phyloP scores from a whole-genome alignment of 768 basidiomycete genomes.

The Serendipita sp. region DNA sequence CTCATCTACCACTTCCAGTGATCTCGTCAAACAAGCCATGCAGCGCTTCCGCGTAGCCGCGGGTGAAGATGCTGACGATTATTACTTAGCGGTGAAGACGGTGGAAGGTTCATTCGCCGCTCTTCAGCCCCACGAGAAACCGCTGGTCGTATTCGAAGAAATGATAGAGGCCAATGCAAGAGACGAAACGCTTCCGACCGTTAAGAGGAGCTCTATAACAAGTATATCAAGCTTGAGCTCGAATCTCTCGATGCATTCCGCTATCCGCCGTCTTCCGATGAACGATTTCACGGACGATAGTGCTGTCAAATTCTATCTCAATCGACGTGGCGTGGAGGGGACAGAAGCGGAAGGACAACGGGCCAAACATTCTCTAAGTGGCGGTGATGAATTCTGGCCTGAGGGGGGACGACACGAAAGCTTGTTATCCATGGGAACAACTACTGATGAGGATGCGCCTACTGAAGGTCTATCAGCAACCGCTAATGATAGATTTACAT shows the following conservation, averaged over 20 bases:
- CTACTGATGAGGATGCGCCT: neutral
- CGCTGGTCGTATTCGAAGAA: slow-evolving; percentile 77
- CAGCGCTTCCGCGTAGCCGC: slow-evolving; percentile 78
- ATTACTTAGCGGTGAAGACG: slow-evolving; percentile 75
- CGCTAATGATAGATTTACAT: slow-evolving; percentile 56
- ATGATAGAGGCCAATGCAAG: slow-evolving; percentile 58
- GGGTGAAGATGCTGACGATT: slow-evolving; percentile 44
- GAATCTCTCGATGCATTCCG: slow-evolving; percentile 86
- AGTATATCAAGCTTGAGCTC: slow-evolving; percentile 89
- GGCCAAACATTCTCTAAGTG: neutral
- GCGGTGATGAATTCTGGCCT: slow-evolving; percentile 9
- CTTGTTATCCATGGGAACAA: slow-evolving; percentile 1
- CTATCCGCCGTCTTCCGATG: slow-evolving; percentile 87
- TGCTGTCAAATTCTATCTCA: slow-evolving; percentile 90
- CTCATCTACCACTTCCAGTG: slow-evolving; percentile 62
- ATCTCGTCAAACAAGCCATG: slow-evolving; percentile 80
- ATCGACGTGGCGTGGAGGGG: slow-evolving; percentile 33
- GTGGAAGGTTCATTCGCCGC: slow-evolving; percentile 74
- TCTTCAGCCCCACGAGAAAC: slow-evolving; percentile 47
- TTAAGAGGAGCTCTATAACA: slow-evolving; percentile 84
- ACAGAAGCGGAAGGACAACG: slow-evolving; percentile 26
- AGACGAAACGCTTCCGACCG: slow-evolving; percentile 51
- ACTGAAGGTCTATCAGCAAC: slow-evolving; percentile 14
- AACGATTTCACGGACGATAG: slow-evolving; percentile 97
- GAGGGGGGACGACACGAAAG: neutral